A percentile compares a stretch with the other conserved stretches of the same genome.
Evolutionary conservation across 108 stramenopile genomes (phyloP).

Genomic region (Skeletonema tropicum): DNA sequence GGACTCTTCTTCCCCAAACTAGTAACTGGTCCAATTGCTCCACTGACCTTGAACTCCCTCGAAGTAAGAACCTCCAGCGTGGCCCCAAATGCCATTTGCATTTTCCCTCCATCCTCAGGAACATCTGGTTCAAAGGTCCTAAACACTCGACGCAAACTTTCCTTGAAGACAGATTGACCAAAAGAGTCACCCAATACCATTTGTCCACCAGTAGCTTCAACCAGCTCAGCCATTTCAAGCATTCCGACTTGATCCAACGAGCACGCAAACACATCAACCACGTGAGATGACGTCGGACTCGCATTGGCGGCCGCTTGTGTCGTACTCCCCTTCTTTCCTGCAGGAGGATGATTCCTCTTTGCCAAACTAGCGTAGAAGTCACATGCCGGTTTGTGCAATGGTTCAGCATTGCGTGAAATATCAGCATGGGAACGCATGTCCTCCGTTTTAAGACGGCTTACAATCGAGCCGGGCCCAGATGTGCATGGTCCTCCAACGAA

Average conservation of each 20-base stretch:
- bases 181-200: conserved; percentile 98
- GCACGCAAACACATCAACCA: conserved; percentile 99
- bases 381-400: conserved; percentile 89
- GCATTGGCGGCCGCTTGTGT: conserved; percentile 48
- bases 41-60: conserved; percentile 94
- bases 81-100: conserved; percentile 95
- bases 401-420: conserved; percentile 89
- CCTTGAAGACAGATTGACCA: conserved; percentile 97
- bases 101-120: conserved; percentile 86
- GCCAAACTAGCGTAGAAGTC: conserved; percentile 94
- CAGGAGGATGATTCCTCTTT: conserved; percentile 16
- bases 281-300: conserved; percentile 71
- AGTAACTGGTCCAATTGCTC: conserved; percentile 87
- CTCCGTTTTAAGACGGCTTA: conserved; percentile 85
- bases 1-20: conserved; percentile 89
- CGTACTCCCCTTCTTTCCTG: conserved; percentile 45
- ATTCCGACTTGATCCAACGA: conserved; percentile 97
- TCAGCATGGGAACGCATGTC: conserved; percentile 94
- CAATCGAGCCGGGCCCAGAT: conserved; percentile 94
- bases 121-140: conserved; percentile 79
- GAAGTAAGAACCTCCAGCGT: conserved; percentile 90
- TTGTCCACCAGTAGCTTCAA: conserved; percentile 96
- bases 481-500: conserved; percentile 98
- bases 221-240: conserved; percentile 93
- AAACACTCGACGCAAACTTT: conserved; percentile 96